Evolutionary conservation across 805 yeast species (phyloP).

Genomic region (Kuraishia ogatae): DNA sequence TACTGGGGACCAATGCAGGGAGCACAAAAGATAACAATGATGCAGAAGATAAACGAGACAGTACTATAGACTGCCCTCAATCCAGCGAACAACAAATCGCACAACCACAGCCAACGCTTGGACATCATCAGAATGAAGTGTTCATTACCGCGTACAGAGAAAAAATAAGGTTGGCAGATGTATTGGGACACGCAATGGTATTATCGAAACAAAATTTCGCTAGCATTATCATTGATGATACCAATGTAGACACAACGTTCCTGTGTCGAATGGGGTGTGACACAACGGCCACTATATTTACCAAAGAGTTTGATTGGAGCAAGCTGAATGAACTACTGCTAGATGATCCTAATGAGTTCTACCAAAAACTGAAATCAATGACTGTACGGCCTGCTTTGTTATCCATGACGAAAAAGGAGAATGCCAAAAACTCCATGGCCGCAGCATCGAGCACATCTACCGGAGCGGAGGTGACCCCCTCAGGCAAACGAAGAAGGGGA

Average conservation of each 20-base stretch:
- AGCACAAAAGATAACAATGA: too few relatives aligned
- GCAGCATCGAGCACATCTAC: neutral
- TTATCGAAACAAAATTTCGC: slow-evolving; percentile 27
- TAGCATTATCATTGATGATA: slow-evolving; percentile 26
- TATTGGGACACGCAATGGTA: slow-evolving; percentile 36
- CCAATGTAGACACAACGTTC: slow-evolving; percentile 22
- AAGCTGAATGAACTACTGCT: slow-evolving; percentile 18
- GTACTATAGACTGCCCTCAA: too few relatives aligned
- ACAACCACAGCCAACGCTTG: slow-evolving; percentile 3
- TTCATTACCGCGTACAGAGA: slow-evolving; percentile 44
- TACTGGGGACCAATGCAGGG: neutral
- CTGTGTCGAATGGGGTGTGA: slow-evolving; percentile 36
- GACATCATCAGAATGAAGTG: slow-evolving; percentile 32
- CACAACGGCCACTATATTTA: slow-evolving; percentile 22
- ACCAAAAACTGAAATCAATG: slow-evolving; percentile 19
- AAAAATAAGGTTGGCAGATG: slow-evolving; percentile 31
- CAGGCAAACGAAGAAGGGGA: slow-evolving; percentile 6
- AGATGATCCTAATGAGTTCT: slow-evolving; percentile 21
- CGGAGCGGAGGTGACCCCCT: neutral
- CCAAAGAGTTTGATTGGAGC: slow-evolving; percentile 31
- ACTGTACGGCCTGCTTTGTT: slow-evolving; percentile 19
- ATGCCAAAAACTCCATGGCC: neutral
- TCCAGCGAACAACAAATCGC: neutral
- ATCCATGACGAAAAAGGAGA: neutral
- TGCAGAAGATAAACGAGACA: too few relatives aligned